A percentile compares a stretch with the other conserved stretches of the same genome.
Conservation (phyloP, 768 basidiomycete species). For the Candolleomyces aberdarensis region DNA sequence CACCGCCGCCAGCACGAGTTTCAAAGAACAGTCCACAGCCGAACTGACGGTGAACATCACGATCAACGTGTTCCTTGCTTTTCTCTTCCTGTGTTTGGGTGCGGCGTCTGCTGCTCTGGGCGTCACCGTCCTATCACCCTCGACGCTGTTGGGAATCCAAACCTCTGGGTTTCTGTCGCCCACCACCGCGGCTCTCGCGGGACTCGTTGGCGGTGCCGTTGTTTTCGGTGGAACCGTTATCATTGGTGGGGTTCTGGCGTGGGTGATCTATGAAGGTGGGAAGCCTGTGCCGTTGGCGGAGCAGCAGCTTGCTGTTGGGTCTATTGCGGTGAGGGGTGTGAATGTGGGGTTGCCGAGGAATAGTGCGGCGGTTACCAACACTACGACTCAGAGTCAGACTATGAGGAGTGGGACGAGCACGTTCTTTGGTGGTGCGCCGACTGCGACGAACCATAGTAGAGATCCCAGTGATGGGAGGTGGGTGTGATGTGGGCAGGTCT, state of each 20-base stretch:
- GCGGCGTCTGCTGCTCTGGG: not conserved
- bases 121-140: not conserved
- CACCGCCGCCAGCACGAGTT: not conserved
- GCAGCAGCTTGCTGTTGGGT: not conserved
- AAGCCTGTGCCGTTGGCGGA: not conserved
- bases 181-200: not conserved
- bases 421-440: too few relatives aligned
- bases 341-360: not conserved
- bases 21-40: not conserved
- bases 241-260: not conserved
- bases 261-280: not conserved
- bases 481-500: too few relatives aligned
- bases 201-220: not conserved
- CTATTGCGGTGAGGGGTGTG: not conserved
- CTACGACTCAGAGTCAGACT: too few relatives aligned
- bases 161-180: not conserved
- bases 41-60: not conserved
- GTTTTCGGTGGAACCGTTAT: not conserved
- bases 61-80: not conserved
- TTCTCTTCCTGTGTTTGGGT: not conserved
- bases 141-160: not conserved
- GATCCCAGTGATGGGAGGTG: too few relatives aligned
- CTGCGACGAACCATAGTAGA: too few relatives aligned
- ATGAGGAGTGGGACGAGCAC: too few relatives aligned
- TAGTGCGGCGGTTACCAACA: too few relatives aligned